phyloP scores from a whole-genome alignment of 192 early-diverging fungal genomes.

The Coemansia sp. region DNA sequence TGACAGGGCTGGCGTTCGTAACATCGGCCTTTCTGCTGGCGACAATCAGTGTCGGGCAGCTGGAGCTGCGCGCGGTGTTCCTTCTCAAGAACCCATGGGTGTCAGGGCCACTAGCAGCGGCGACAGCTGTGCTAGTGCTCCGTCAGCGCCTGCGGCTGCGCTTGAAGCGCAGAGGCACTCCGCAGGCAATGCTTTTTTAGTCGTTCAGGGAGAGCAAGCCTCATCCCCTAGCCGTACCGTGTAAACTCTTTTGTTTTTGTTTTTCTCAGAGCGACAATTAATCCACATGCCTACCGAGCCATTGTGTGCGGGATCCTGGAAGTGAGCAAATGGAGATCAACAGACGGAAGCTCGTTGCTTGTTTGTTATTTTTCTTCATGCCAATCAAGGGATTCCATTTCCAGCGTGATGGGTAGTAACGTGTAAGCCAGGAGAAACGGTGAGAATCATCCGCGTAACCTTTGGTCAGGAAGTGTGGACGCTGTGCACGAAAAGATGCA shows the following conservation, averaged over 20 bases:
- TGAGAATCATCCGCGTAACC: too few relatives aligned
- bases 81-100: constrained; percentile 36
- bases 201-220: neutral
- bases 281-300: neutral
- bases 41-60: constrained; percentile 42
- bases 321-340: neutral
- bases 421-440: too few relatives aligned
- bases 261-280: too few relatives aligned
- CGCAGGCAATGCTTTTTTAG: neutral
- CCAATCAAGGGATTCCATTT: too few relatives aligned
- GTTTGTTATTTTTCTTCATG: too few relatives aligned
- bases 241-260: neutral
- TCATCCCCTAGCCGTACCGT: neutral
- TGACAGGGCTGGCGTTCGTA: constrained; percentile 27
- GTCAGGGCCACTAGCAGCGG: constrained; percentile 25
- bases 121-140: constrained; percentile 18
- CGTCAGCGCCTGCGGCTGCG: constrained; percentile 22
- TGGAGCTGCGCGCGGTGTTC: constrained; percentile 42
- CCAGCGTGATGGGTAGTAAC: too few relatives aligned
- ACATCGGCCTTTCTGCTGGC: constrained; percentile 40
- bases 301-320: neutral
- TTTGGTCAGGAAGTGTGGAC: too few relatives aligned
- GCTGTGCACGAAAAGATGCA: too few relatives aligned
- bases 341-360: too few relatives aligned
- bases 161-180: constrained; percentile 3